Base-by-base conservation (phyloP, 1,139 yeast species). In the Groenewaldozyma auringiensis region DNA sequence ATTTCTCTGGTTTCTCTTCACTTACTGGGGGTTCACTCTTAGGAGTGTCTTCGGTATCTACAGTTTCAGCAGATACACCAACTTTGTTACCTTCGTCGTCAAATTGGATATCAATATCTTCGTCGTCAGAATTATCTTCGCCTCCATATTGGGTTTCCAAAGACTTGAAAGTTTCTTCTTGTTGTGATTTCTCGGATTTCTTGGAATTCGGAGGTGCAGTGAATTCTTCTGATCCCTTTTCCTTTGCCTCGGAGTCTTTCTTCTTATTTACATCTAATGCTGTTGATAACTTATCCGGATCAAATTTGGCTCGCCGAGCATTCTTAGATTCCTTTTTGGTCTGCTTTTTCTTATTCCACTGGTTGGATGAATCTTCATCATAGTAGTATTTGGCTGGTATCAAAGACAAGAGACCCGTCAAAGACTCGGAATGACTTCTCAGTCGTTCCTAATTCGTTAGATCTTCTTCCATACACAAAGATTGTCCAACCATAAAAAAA, bases 331-430 rank as follows among this genome's bases (percentile, higher is more conserved):
- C 92, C 47, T 54, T 55, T 27, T 50, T 50, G 21, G 47, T 41
- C 16, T 49, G 47, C 65, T 82, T 78, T 68, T 81, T 84, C 56
- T 82, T 83, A 56, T 81, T 81, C 96, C 97, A 89, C 66, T 89
- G 97, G 47, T 83, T 83, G 59, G 83, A 81, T 2, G 82, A 73
- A 53, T 78, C 78, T 53, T 78, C 84, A 60, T 79, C 85, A 61
- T 86, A 87, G 63, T 89, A 89, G 60, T 83, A 87, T 61, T 88
- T 87, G 8, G 96, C 95, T 6, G 98, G 97, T 49, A 92, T 88
- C 62, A 92, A 71, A 20, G 96, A 86, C 51, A 92, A 70, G 47
- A 92, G 71, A 37, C 96, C 96, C 62, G 86, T 89, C 64, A 92
- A 89, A 4, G 96, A 94, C 48, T 81, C 74, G 17, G 96, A 83